Conservation (phyloP, 2,329 filamentous ascomycete species). For the Microdochium nivale region DNA sequence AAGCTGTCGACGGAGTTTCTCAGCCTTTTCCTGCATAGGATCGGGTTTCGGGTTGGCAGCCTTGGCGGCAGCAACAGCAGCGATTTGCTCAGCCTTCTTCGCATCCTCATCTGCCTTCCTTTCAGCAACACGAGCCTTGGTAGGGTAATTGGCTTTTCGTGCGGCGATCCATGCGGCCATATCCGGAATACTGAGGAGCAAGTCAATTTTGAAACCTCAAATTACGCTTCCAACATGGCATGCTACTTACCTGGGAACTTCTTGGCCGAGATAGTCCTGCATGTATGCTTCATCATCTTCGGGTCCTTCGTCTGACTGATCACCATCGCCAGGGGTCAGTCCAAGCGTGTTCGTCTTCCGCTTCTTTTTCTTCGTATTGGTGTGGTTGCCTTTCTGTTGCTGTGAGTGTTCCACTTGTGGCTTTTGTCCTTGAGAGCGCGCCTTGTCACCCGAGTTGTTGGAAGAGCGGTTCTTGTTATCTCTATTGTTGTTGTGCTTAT, state of each 20-base stretch:
- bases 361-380: conserved; percentile 57
- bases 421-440: conserved; percentile 18
- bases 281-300: conserved; percentile 60
- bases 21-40: conserved; percentile 45
- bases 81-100: conserved; percentile 54
- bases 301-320: conserved; percentile 57
- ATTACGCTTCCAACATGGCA: background rate
- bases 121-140: conserved; percentile 58
- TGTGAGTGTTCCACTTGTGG: background rate
- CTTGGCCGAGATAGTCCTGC: conserved; percentile 44
- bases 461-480: conserved; percentile 24
- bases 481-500: conserved; percentile 20
- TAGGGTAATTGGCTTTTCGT: conserved; percentile 72
- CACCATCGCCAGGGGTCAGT: conserved; percentile 57
- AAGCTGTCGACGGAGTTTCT: conserved; percentile 55
- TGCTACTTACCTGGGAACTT: conserved; percentile 43
- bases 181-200: conserved; percentile 47
- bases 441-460: conserved; percentile 15
- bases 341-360: conserved; percentile 65
- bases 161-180: conserved; percentile 75
- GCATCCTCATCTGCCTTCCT: conserved; percentile 44
- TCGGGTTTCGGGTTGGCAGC: conserved; percentile 40
- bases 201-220: conserved; percentile 3
- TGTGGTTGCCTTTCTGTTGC: conserved; percentile 39
- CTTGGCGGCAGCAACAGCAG: conserved; percentile 42